phyloP scores from a whole-genome alignment of 306 rosid genomes.

The Hippophae gyantsensis region DNA sequence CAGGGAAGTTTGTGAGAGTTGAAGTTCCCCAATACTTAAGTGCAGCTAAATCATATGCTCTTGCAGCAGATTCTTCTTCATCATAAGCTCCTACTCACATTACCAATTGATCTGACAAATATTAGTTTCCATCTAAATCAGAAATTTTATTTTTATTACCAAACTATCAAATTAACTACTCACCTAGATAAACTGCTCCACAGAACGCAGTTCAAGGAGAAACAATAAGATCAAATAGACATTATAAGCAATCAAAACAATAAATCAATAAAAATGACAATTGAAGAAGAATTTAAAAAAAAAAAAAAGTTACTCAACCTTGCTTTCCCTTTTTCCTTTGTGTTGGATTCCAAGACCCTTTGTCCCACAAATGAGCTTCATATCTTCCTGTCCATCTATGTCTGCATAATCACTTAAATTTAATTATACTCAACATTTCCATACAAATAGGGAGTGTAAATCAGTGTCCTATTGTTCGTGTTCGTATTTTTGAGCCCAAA shows the following conservation, averaged over 20 bases:
- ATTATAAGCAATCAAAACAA: slow-evolving; percentile 12
- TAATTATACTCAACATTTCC: not conserved
- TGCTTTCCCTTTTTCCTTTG: slow-evolving; percentile 47
- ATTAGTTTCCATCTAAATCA: not conserved
- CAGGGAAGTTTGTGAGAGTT: slow-evolving; percentile 34
- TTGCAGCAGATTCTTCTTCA: slow-evolving; percentile 43
- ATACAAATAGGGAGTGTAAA: too few species aligned
- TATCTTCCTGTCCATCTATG: slow-evolving; percentile 41
- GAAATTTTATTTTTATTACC: slow-evolving; percentile 4
- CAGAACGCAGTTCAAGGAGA: slow-evolving; percentile 16
- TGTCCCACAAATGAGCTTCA: slow-evolving; percentile 47
- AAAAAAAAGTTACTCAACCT: slow-evolving; percentile 10
- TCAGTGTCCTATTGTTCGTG: too few species aligned
- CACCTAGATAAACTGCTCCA: slow-evolving; percentile 72
- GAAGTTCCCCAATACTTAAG: slow-evolving; percentile 42
- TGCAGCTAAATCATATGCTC: slow-evolving; percentile 45
- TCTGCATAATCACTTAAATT: slow-evolving; percentile 7
- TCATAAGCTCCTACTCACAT: slow-evolving; percentile 34
- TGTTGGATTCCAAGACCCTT: slow-evolving; percentile 45
- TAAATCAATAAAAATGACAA: not conserved
- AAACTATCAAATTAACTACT: slow-evolving; percentile 16
- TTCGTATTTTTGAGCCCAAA: too few species aligned
- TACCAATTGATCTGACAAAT: not conserved
- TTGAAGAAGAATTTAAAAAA: slow-evolving; percentile 1
- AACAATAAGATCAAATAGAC: slow-evolving; percentile 7